Base-by-base conservation (phyloP, 768 basidiomycete species). In the Lactarius vividus region DNA sequence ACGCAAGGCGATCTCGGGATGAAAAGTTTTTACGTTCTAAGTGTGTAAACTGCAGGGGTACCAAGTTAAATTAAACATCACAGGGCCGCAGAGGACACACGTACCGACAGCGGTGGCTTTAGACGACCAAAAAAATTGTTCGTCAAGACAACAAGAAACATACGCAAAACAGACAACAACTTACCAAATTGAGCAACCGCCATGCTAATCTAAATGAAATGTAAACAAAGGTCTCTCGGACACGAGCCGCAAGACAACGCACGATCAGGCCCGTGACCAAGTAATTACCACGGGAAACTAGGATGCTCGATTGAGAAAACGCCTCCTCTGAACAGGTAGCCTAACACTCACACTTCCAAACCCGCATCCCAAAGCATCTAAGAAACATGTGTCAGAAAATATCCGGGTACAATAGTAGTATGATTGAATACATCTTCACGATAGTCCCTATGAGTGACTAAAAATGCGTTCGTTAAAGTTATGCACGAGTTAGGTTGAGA, bases 1-100 rank as follows among this genome's bases (percentile, higher is more conserved):
- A 28, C 54, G 42, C 37, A 54, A 20, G n/a, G 61, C n/a, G 4
- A 56, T 31, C 28, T 20, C 33, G 37, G 46, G 44, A 33, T 6
- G 15, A 49, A 31, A 23, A 26, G 7, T 13, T 70, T 77, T 65
- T 52, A 85, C 85, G 77, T 72, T 78, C 77, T 75, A 53, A 79
- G 68, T 28, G 82, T 80, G 68, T 79, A 86, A 8, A 72, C 84
- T 72, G 28, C 49, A 64, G 74, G 11, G 4, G 10, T 37, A 28
- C n/a, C 7, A 4, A 33, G 29, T 66, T 15, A 66, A 42, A 57
- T 33, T 20, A 33, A 64, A 33, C 23, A 18, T 29, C 28, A 26
- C 7, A 16, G 4, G 28, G 44, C 20, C 20, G 40, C 18, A 35
- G 18, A 39, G 39, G 3, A 62, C 20, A 8, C 28, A 2, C 66